Percentiles rank a stretch among this genome's conserved stretches.
Conservation (phyloP, 768 basidiomycete species). For the Pleurotus eryngii region DNA sequence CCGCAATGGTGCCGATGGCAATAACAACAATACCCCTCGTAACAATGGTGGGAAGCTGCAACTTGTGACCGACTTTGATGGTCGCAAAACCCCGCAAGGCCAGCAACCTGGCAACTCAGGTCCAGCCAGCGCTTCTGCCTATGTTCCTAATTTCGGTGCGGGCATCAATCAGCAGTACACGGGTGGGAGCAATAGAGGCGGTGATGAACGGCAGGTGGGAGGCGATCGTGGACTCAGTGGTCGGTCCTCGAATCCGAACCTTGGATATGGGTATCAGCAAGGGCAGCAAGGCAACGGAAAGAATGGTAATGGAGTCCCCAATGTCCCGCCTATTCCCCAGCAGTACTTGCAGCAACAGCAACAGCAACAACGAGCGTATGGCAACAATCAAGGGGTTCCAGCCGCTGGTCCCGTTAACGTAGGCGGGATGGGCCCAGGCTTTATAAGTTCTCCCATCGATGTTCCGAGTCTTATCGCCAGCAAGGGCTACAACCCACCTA, state of each 20-base stretch:
- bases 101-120: constrained; percentile 32
- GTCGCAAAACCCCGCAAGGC: constrained; percentile 56
- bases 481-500: constrained; percentile 89
- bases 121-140: constrained; percentile 49
- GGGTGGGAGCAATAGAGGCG: constrained; percentile 15
- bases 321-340: constrained; percentile 67
- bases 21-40: constrained; percentile 28
- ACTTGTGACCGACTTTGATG: constrained; percentile 61
- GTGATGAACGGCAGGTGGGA: constrained; percentile 25
- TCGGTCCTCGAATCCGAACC: constrained; percentile 66
- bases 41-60: constrained; percentile 43
- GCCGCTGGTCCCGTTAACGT: constrained; percentile 48
- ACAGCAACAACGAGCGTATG: constrained; percentile 35
- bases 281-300: constrained; percentile 31
- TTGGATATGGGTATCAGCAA: constrained; percentile 62
- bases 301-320: constrained; percentile 44
- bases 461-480: constrained; percentile 79
- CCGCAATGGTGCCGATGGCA: constrained; percentile 25
- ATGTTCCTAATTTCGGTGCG: constrained; percentile 26
- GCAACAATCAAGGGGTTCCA: not conserved
- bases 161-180: constrained; percentile 33
- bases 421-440: constrained; percentile 37
- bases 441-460: constrained; percentile 72
- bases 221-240: constrained; percentile 49
- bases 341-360: constrained; percentile 62